phyloP scores from a whole-genome alignment of 371 early-diverging fungal genomes.

The Rhizopus arrhizus region DNA sequence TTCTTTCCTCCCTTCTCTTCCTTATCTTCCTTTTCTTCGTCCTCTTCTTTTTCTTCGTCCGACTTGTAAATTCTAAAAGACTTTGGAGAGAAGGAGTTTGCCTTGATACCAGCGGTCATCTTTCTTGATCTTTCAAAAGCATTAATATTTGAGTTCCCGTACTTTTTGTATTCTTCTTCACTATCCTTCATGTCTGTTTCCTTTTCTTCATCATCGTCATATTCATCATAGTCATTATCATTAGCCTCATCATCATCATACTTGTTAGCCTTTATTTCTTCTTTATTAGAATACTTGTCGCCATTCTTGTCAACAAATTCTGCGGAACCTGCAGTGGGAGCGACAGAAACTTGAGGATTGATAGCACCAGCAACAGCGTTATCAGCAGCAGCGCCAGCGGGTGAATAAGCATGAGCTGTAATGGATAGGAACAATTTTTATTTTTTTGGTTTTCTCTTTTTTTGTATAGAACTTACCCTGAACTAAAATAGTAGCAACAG shows the following conservation, averaged over 20 bases:
- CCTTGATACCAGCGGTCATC: too few relatives aligned
- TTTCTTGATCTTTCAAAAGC: too few relatives aligned
- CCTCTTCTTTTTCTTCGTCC: conserved; percentile 1
- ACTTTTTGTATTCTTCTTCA: not conserved
- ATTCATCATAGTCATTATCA: conserved; percentile 7
- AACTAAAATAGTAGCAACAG: conserved; percentile 22
- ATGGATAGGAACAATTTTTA: too few relatives aligned
- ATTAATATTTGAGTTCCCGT: too few relatives aligned
- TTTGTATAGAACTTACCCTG: conserved; percentile 9
- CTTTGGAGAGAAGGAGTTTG: too few relatives aligned
- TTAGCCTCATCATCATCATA: not conserved
- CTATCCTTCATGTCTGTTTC: not conserved
- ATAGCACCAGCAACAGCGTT: not conserved
- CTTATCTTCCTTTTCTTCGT: not conserved
- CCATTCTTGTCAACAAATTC: not conserved
- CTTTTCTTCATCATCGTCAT: not conserved
- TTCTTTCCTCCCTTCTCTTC: conserved; percentile 4
- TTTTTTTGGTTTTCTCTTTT: not conserved
- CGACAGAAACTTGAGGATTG: not conserved
- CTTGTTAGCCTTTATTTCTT: not conserved
- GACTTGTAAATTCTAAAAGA: too few relatives aligned
- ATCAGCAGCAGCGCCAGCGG: not conserved
- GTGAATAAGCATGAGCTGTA: conserved; percentile 4
- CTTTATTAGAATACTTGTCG: not conserved
- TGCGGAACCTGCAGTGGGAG: not conserved